phyloP scores from a whole-genome alignment of 2,329 filamentous ascomycete species.

The Emydomyces testavorans region DNA sequence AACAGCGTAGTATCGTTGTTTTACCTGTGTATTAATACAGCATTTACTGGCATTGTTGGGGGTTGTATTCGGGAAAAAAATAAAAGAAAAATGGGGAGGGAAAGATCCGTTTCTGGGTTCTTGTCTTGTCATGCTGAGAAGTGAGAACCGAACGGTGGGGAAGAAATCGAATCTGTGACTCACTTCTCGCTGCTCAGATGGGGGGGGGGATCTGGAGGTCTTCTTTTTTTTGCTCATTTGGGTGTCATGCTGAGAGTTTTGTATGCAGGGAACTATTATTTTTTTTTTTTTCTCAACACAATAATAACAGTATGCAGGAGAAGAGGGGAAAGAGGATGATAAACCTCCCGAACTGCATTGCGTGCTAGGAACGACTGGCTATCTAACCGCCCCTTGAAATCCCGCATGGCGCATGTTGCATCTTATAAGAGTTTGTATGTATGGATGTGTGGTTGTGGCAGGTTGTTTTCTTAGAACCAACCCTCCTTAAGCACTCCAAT shows the following conservation, averaged over 20 bases:
- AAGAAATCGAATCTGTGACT: too few relatives aligned
- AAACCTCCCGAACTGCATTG: background rate
- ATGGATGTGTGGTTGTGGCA: background rate
- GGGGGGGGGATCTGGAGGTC: background rate
- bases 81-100: too few relatives aligned
- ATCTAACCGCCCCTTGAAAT: background rate
- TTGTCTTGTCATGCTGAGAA: too few relatives aligned
- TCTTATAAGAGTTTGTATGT: background rate
- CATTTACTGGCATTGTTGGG: too few relatives aligned
- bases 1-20: too few relatives aligned
- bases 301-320: background rate
- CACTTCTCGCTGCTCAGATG: too few relatives aligned
- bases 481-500: background rate
- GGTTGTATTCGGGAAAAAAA: too few relatives aligned
- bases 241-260: constrained; percentile 4
- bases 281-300: background rate
- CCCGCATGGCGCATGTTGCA: constrained; percentile 1
- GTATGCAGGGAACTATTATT: background rate
- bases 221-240: background rate
- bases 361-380: background rate
- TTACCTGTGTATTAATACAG: too few relatives aligned
- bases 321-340: background rate
- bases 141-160: too few relatives aligned
- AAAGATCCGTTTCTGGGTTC: too few relatives aligned
- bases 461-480: too few relatives aligned